Conservation (phyloP, 148 eudicot species). For the Cornus kousa region DNA sequence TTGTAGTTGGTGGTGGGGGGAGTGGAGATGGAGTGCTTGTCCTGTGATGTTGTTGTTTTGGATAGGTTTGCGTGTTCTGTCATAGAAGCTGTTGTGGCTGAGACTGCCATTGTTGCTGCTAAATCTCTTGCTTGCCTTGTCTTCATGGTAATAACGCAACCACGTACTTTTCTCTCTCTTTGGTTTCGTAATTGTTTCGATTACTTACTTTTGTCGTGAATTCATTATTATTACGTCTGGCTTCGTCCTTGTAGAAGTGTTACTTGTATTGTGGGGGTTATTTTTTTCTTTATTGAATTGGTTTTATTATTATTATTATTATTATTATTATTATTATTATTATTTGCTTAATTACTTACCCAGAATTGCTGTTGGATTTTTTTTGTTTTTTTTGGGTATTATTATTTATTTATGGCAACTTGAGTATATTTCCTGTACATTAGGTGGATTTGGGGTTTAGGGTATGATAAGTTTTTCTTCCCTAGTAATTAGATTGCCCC, state of each 20-base stretch:
- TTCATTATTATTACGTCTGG: neutral
- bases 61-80: conserved; percentile 11
- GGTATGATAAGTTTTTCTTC: no score
- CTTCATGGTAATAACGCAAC: conserved; percentile 2
- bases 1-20: neutral
- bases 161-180: no score
- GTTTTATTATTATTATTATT: neutral
- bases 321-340: neutral
- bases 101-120: conserved; percentile 6
- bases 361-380: neutral
- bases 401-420: no score
- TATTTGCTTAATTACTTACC: neutral
- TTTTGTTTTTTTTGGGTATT: no score
- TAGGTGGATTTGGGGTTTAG: no score
- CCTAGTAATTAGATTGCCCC: no score
- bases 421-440: no score
- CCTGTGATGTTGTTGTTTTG: conserved; percentile 10
- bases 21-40: conserved; percentile 11
- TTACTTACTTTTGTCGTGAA: neutral
- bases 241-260: neutral
- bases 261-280: neutral
- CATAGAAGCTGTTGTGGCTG: conserved; percentile 2
- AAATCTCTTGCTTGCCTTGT: conserved; percentile 10
- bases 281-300: neutral
- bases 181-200: no score